A percentile compares a stretch with the other conserved stretches of the same genome.
phyloP scores from a whole-genome alignment of 2,329 filamentous ascomycete species.

The Fusarium concolor region DNA sequence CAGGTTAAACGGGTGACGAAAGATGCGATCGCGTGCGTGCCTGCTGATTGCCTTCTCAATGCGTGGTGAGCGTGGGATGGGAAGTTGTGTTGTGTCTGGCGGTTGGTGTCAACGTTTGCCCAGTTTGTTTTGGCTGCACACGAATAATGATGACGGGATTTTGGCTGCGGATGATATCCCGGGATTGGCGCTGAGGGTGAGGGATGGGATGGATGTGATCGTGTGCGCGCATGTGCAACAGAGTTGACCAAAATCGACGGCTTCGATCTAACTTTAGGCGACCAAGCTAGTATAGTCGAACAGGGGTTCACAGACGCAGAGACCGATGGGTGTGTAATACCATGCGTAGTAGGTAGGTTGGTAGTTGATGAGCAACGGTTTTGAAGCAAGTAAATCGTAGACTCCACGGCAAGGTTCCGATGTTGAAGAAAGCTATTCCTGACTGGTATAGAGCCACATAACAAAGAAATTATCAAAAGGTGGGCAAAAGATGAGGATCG shows the following conservation, averaged over 20 bases:
- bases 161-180: constrained; percentile 25
- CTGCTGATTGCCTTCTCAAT: constrained; percentile 30
- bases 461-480: not conserved
- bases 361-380: constrained; percentile 11
- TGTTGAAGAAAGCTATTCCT: constrained; percentile 1
- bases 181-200: constrained; percentile 24
- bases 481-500: not conserved
- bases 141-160: constrained; percentile 23
- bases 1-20: constrained; percentile 31
- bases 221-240: constrained; percentile 36
- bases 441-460: not conserved
- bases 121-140: too few species aligned
- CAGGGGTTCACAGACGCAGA: constrained; percentile 32
- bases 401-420: constrained; percentile 20
- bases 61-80: constrained; percentile 28
- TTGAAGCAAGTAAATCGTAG: constrained; percentile 3
- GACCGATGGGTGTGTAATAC: constrained; percentile 10
- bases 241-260: constrained; percentile 25
- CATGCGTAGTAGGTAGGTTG: not conserved
- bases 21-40: constrained; percentile 47
- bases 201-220: constrained; percentile 33
- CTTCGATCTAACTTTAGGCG: constrained; percentile 38
- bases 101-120: constrained; percentile 14
- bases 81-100: constrained; percentile 37
- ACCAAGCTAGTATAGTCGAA: constrained; percentile 28